Evolutionary conservation across 129 eudicot species (phyloP).

Genomic region (Helianthus annuus): HanXRQr2.0-SUNRISE NC_035447.2:138920685-138921184

Average conservation of each 20-base stretch:
- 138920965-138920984: background rate
- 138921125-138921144: conserved; percentile 87
- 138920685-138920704: no score
- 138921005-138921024: background rate
- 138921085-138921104: conserved; percentile 94
- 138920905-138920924: conserved; percentile 76
- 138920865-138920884: no score
- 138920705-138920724: no score
- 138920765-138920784: no score
- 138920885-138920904: no score
- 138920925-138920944: conserved; percentile 92
- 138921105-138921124: conserved; percentile 93
- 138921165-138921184: conserved; percentile 54
- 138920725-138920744: no score
- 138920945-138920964: conserved; percentile 81
- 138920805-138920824: no score
- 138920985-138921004: background rate
- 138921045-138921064: conserved; percentile 95
- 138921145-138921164: conserved; percentile 84
- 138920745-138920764: no score
- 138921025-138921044: conserved; percentile 56
- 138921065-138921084: conserved; percentile 99
- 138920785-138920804: no score
- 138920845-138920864: no score
- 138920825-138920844: no score